A percentile compares a stretch with the other conserved stretches of the same genome.
Evolutionary conservation across 352 stramenopile species (phyloP).

Genomic region (Globisporangium spiculum): DNA sequence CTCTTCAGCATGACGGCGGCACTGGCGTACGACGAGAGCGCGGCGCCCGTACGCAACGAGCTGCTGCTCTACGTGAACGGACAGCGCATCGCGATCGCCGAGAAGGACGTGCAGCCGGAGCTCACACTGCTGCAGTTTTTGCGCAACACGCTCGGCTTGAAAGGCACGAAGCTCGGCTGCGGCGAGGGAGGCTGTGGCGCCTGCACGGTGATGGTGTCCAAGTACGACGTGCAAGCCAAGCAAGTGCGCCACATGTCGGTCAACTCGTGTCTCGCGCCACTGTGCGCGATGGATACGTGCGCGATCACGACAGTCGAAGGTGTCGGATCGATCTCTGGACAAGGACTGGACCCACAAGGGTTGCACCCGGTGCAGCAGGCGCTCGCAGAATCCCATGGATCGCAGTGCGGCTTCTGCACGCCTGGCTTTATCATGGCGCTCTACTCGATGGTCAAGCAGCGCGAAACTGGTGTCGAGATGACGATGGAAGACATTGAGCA

Average conservation of each 20-base stretch:
- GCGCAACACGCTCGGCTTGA: conserved; percentile 63
- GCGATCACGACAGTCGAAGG: conserved; percentile 88
- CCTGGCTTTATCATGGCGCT: conserved; percentile 87
- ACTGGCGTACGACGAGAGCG: conserved; percentile 3
- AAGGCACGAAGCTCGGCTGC: conserved; percentile 90
- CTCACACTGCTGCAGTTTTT: conserved; percentile 86
- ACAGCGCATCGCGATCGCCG: conserved; percentile 42
- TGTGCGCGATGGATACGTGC: conserved; percentile 80
- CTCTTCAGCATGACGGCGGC: conserved; percentile 1
- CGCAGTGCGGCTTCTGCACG: conserved; percentile 94
- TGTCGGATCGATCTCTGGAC: conserved; percentile 38
- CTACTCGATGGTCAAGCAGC: conserved; percentile 80
- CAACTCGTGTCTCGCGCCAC: conserved; percentile 85
- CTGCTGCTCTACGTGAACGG: conserved; percentile 80
- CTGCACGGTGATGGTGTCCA: conserved; percentile 94
- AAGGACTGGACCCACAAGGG: conserved; percentile 27
- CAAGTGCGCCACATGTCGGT: conserved; percentile 70
- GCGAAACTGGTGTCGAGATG: conserved; percentile 57
- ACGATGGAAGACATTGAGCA: conserved; percentile 91
- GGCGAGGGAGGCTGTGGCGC: conserved; percentile 95
- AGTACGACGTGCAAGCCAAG: conserved; percentile 42
- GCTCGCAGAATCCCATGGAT: conserved; percentile 91
- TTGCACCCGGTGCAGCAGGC: conserved; percentile 85
- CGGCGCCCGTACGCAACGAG: conserved; percentile 34
- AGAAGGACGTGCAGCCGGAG: conserved; percentile 58